phyloP scores from a whole-genome alignment of 1,284 basidiomycete species.

The Microbotryum lychnidis-dioicae region DNA sequence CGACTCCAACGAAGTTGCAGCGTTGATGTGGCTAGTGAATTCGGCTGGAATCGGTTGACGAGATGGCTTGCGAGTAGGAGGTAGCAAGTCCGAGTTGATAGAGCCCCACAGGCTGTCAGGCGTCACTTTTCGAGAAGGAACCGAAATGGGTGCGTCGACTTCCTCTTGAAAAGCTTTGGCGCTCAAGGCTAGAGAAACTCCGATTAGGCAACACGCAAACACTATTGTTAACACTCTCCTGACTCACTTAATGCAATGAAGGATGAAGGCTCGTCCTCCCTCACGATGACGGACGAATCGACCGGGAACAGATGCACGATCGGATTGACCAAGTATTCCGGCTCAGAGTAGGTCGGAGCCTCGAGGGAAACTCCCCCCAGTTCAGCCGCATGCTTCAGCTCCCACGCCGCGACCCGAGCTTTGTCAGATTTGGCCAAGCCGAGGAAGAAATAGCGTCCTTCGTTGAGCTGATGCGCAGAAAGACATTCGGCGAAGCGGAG shows the following conservation, averaged over 20 bases:
- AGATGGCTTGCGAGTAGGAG: background rate
- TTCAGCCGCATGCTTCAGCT: slow-evolving; percentile 11
- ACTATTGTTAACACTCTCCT: too few relatives aligned
- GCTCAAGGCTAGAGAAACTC: slow-evolving; percentile 7
- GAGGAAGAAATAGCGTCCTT: slow-evolving; percentile 6
- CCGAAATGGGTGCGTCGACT: background rate
- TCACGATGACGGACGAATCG: slow-evolving; percentile 13
- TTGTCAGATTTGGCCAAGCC: slow-evolving; percentile 1
- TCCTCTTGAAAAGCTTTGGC: slow-evolving; percentile 12
- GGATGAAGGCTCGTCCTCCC: slow-evolving; percentile 17
- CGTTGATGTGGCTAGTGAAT: background rate
- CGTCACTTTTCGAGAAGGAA: slow-evolving; percentile 5
- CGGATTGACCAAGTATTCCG: slow-evolving; percentile 9
- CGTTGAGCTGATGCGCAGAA: slow-evolving; percentile 4
- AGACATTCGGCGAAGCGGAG: background rate
- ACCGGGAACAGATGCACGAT: slow-evolving; percentile 16
- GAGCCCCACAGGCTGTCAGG: background rate
- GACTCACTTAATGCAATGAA: slow-evolving; percentile 18
- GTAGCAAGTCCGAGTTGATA: background rate
- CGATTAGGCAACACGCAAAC: too few relatives aligned
- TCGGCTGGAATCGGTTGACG: slow-evolving; percentile 6
- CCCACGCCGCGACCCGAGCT: slow-evolving; percentile 16
- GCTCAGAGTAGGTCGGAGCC: background rate
- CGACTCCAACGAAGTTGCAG: too few relatives aligned
- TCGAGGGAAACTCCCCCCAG: background rate